Conservation (phyloP, 257 asterid genomes). For the Buddleja alternifolia region DNA sequence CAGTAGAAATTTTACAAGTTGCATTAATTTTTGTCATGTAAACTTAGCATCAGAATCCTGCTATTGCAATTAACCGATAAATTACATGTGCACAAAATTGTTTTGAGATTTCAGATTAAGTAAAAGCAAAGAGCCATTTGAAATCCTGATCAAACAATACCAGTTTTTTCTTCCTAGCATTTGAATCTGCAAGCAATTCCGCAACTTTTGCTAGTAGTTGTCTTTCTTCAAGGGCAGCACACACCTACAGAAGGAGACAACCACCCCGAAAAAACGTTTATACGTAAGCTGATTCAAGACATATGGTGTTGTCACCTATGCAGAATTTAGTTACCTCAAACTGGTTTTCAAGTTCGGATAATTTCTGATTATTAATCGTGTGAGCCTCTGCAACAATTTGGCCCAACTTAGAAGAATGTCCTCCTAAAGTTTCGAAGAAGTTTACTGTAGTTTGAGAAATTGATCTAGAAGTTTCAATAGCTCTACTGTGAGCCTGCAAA, state of each 20-base stretch:
- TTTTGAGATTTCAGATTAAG: too few species aligned
- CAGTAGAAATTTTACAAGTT: background rate
- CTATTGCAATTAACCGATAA: background rate
- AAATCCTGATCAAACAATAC: constrained; percentile 27
- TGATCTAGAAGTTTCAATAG: constrained; percentile 77
- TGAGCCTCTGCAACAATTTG: constrained; percentile 87
- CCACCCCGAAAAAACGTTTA: constrained; percentile 11
- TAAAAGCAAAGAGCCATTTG: too few species aligned
- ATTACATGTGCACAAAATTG: background rate
- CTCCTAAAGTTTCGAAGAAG: constrained; percentile 75
- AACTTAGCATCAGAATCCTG: background rate
- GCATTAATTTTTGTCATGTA: background rate
- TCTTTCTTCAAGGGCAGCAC: constrained; percentile 61
- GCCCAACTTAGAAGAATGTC: constrained; percentile 75
- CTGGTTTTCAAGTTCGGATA: constrained; percentile 50
- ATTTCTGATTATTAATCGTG: constrained; percentile 58
- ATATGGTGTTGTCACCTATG: background rate
- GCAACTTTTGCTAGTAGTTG: constrained; percentile 60
- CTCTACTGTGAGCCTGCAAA: constrained; percentile 86
- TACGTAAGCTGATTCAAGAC: constrained; percentile 10
- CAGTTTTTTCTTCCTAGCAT: constrained; percentile 57
- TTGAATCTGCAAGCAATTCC: constrained; percentile 57
- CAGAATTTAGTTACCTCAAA: constrained; percentile 46
- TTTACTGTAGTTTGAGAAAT: constrained; percentile 65
- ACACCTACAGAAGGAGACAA: constrained; percentile 38